These are phyloP conservation scores for Cystodermella granulosa DNA, from an alignment of 1,284 basidiomycete species.

Conservation along the genomic window DNA sequence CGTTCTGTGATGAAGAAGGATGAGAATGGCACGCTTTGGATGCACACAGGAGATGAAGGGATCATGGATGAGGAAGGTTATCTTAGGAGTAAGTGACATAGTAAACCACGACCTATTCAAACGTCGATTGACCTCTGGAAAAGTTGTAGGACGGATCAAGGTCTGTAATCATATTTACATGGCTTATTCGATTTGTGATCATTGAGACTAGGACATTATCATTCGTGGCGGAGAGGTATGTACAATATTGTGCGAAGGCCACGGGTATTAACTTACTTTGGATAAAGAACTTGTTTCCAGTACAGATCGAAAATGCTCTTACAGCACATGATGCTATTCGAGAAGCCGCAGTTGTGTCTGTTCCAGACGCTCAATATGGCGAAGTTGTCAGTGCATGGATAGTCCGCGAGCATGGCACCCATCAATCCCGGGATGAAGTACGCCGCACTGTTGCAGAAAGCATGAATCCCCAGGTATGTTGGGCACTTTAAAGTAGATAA, in stretches of 20 bases:
- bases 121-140: constrained; percentile 6
- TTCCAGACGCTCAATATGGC: constrained; percentile 66
- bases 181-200: not conserved
- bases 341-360: constrained; percentile 71
- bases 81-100: constrained; percentile 53
- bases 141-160: constrained; percentile 76
- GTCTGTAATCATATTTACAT: constrained; percentile 28
- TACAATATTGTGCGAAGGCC: not conserved
- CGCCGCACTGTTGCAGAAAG: constrained; percentile 47
- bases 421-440: constrained; percentile 50
- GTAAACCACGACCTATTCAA: constrained; percentile 3
- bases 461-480: constrained; percentile 74
- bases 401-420: constrained; percentile 44
- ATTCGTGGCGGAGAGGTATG: constrained; percentile 79
- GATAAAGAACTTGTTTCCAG: constrained; percentile 72
- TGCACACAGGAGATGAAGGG: constrained; percentile 81
- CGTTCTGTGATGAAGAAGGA: constrained; percentile 54
- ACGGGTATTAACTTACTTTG: not conserved
- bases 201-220: constrained; percentile 64
- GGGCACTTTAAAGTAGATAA: constrained; percentile 1
- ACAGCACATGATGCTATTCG: constrained; percentile 58
- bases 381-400: constrained; percentile 80
- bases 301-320: constrained; percentile 78
- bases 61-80: constrained; percentile 82
- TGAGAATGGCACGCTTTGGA: constrained; percentile 64